These are phyloP conservation scores for Paramecium primaurelia DNA, from an alignment of 73 alveolate species.

Conservation along the genomic window DNA sequence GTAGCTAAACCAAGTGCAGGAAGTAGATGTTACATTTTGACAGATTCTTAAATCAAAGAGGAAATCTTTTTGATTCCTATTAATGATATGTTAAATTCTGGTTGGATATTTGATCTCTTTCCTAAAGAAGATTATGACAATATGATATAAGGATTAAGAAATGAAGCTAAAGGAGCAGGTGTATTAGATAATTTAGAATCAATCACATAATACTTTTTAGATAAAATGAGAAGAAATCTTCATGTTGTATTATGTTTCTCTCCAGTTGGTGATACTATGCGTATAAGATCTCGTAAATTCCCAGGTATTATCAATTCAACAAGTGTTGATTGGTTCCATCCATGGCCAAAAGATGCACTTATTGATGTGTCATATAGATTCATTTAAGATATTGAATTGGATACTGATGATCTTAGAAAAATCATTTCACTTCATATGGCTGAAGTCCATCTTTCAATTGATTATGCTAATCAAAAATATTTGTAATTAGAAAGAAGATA, in stretches of 20 bases:
- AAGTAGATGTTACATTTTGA: conserved; percentile 94
- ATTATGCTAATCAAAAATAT: conserved; percentile 91
- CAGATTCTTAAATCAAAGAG: conserved; percentile 97
- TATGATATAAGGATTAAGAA: conserved; percentile 87
- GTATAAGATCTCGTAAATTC: conserved; percentile 98
- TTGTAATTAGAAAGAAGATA: conserved; percentile 94
- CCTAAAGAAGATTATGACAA: conserved; percentile 95
- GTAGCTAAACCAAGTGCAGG: conserved; percentile 95
- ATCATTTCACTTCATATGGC: conserved; percentile 81
- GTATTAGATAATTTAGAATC: conserved; percentile 70
- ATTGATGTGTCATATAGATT: conserved; percentile 89
- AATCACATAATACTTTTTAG: conserved; percentile 76
- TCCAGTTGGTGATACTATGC: conserved; percentile 98
- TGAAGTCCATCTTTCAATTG: conserved; percentile 97
- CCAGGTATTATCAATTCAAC: conserved; percentile 99
- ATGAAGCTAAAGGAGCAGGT: conserved; percentile 95
- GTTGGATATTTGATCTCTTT: conserved; percentile 95
- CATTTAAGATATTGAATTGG: conserved; percentile 87
- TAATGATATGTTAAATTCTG: conserved; percentile 99
- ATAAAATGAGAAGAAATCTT: conserved; percentile 97
- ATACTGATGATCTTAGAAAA: conserved; percentile 83
- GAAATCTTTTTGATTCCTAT: conserved; percentile 98
- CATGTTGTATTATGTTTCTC: conserved; percentile 99
- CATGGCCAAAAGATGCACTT: conserved; percentile 99
- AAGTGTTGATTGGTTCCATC: conserved; percentile 99